Base-by-base conservation (phyloP, 2,329 filamentous ascomycete genomes). In the Periconia sp. region DNA sequence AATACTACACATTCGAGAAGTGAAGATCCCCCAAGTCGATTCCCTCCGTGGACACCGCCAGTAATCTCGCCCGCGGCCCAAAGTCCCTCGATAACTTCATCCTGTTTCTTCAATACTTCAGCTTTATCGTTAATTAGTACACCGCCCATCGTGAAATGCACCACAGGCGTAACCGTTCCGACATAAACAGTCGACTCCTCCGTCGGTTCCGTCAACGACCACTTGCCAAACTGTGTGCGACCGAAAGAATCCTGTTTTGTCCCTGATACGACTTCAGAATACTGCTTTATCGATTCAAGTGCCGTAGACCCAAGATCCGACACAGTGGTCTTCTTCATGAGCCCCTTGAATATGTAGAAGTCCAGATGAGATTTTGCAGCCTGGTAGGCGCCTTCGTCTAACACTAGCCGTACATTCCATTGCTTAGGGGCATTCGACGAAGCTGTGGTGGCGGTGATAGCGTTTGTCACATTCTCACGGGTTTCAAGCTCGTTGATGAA, bases 111-210 rank as follows among this genome's bases (percentile, higher is more conserved):
- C 10, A 86, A 55, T 0, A 86, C 76, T 48, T 79, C 75, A 1
- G 76, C 74, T 31, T 74, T 69, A 5, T 77, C 69, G 52, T 82
- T 79, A 50, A 86, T 81, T 2, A 78, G 70, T 0, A 78, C 82
- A 0, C 83, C 83, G 4, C 83, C 83, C 83, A 86, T 86, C 1
- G 83, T 86, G 54, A 86, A 86, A 56, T 86, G 83, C 2, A 82
- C 74, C 0, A 86, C 80, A 0, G 83, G 83, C 4, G 84, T 86
- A 1, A 86, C 80, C 1, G 63, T 73, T 0, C 83, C 84, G 0
- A 85, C 63, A 46, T 80, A 84, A 1, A 86, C 70, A 19, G 80
- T 73, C 4, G 79, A 73, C 0, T 84, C 78, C 0, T 73, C 64
- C 24, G 71, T 73, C 4, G 72, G 69, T 11, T 79, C 73, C 0